Conservation (phyloP, 257 asterid genomes). For the Paraleonurus japonicus region DNA sequence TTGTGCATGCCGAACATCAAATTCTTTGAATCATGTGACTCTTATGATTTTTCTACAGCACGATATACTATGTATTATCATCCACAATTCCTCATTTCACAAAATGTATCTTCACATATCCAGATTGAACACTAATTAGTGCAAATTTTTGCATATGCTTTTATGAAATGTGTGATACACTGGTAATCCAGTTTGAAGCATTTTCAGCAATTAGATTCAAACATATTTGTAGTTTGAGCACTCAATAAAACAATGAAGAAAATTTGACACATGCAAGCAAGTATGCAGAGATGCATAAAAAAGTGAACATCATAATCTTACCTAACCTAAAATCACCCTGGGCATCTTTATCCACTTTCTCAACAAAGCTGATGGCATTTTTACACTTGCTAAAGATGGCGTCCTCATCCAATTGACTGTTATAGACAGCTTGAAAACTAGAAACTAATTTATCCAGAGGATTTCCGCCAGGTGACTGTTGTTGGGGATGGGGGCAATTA, state of each 20-base stretch:
- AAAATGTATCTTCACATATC: background rate
- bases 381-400: conserved; percentile 62
- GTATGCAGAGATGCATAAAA: conserved; percentile 2
- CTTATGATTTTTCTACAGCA: background rate
- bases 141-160: background rate
- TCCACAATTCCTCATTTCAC: background rate
- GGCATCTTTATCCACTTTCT: conserved; percentile 65
- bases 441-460: conserved; percentile 69
- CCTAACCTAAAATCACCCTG: conserved; percentile 59
- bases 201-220: conserved; percentile 1
- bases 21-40: background rate
- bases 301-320: conserved; percentile 38
- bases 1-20: background rate
- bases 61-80: too few species aligned
- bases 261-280: background rate
- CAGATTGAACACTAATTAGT: background rate
- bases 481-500: conserved; percentile 27
- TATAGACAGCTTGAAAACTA: conserved; percentile 69
- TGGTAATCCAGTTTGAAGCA: background rate
- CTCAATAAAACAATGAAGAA: background rate
- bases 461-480: conserved; percentile 61
- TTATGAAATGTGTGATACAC: background rate
- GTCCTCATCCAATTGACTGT: conserved; percentile 72
- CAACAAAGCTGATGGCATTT: conserved; percentile 59
- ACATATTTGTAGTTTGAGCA: conserved; percentile 3